Conservation (phyloP, 2,329 filamentous ascomycete species). For the Pseudogymnoascus sp. region DNA sequence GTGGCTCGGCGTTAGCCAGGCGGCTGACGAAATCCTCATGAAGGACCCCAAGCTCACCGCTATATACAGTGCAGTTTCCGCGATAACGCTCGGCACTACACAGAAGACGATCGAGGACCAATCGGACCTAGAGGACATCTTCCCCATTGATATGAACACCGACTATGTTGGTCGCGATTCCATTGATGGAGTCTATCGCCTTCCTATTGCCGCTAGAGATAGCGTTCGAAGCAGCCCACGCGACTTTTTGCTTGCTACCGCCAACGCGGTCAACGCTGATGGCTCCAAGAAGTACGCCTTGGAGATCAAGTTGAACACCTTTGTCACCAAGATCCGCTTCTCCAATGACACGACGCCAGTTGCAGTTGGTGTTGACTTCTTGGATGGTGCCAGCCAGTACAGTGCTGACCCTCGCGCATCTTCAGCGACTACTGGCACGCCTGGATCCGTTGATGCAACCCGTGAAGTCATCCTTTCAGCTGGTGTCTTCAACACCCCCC, state of each 20-base stretch:
- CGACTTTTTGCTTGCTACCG: constrained; percentile 21
- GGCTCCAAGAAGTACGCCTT: constrained; percentile 19
- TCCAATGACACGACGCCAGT: constrained; percentile 27
- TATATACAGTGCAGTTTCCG: constrained; percentile 17
- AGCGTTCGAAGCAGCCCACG: constrained; percentile 18
- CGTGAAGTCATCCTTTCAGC: constrained; percentile 40
- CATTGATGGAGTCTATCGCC: constrained; percentile 19
- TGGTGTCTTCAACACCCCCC: constrained; percentile 37
- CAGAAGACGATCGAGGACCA: constrained; percentile 10
- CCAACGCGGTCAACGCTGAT: constrained; percentile 18
- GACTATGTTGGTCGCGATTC: constrained; percentile 16
- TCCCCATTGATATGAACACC: constrained; percentile 21
- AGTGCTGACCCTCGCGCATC: constrained; percentile 32
- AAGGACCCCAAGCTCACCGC: constrained; percentile 17
- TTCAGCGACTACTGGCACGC: constrained; percentile 19
- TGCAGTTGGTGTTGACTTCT: constrained; percentile 36
- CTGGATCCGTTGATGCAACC: constrained; percentile 25
- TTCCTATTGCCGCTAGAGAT: constrained; percentile 17
- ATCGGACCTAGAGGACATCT: constrained; percentile 11
- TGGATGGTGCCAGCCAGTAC: constrained; percentile 35
- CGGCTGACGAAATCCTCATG: constrained; percentile 12
- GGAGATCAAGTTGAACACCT: constrained; percentile 17
- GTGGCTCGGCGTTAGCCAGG: constrained; percentile 24
- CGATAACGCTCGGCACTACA: constrained; percentile 13
- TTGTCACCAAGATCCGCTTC: constrained; percentile 37